Evolutionary conservation across 495 filamentous ascomycete species (phyloP).

Genomic region (Aspergillus coremiiformis): DNA sequence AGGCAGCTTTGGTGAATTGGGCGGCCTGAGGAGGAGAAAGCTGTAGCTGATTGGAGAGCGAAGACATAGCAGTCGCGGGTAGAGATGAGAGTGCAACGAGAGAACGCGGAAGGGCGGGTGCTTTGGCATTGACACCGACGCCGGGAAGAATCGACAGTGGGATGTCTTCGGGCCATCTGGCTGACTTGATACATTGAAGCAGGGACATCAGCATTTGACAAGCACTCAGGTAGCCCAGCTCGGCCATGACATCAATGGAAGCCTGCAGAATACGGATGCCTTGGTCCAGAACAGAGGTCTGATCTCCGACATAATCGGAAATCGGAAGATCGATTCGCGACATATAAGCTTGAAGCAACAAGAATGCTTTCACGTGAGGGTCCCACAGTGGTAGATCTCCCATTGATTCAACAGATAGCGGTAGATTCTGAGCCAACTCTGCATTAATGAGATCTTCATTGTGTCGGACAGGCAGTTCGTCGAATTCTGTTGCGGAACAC

Average conservation of each 20-base stretch:
- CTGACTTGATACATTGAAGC: slow-evolving; percentile 85
- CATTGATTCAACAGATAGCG: slow-evolving; percentile 57
- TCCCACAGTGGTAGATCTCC: slow-evolving; percentile 89
- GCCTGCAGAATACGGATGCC: slow-evolving; percentile 91
- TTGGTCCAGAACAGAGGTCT: slow-evolving; percentile 84
- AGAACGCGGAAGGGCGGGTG: slow-evolving; percentile 15
- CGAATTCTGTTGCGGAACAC: slow-evolving; percentile 88
- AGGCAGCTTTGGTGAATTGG: slow-evolving; percentile 49
- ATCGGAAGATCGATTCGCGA: slow-evolving; percentile 87
- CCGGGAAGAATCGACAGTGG: slow-evolving; percentile 77
- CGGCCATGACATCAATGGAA: slow-evolving; percentile 88
- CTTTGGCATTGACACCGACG: slow-evolving; percentile 41
- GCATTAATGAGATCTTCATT: slow-evolving; percentile 98
- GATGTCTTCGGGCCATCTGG: slow-evolving; percentile 80
- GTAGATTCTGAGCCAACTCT: slow-evolving; percentile 76
- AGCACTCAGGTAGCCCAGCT: slow-evolving; percentile 70
- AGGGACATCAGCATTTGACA: slow-evolving; percentile 73
- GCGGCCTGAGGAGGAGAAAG: slow-evolving; percentile 14
- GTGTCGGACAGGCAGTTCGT: slow-evolving; percentile 96
- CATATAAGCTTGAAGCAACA: slow-evolving; percentile 92
- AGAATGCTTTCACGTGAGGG: slow-evolving; percentile 93
- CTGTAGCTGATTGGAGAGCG: slow-evolving; percentile 23
- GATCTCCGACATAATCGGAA: slow-evolving; percentile 94
- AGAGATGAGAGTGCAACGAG: slow-evolving; percentile 25
- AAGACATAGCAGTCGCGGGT: slow-evolving; percentile 16